phyloP scores from a whole-genome alignment of 2,329 filamentous ascomycete genomes.

The Pseudogymnoascus sp. region DNA sequence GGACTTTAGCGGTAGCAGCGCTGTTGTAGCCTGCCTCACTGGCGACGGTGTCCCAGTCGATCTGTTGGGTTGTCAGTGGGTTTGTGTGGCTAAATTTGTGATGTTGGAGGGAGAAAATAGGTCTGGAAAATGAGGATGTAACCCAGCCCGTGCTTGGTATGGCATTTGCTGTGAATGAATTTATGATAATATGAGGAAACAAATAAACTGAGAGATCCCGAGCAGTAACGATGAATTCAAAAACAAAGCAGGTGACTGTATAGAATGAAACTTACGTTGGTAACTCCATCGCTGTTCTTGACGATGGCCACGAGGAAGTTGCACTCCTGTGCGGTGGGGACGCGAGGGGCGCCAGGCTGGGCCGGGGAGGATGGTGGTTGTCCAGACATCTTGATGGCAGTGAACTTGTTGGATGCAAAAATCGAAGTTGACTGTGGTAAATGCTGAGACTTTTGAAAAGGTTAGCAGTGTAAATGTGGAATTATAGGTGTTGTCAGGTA shows the following conservation, averaged over 20 bases:
- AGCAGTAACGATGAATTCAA: background rate
- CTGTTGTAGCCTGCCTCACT: slow-evolving; percentile 36
- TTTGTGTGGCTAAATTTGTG: background rate
- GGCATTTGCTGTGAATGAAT: background rate
- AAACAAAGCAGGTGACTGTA: background rate
- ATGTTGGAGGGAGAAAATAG: background rate
- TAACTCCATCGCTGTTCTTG: slow-evolving; percentile 3
- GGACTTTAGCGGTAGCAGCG: slow-evolving; percentile 37
- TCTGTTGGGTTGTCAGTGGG: slow-evolving; percentile 10
- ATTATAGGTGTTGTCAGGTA: background rate
- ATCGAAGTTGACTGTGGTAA: background rate
- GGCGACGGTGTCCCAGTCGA: slow-evolving; percentile 42
- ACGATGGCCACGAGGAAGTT: background rate
- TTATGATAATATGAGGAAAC: no score
- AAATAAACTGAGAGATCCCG: background rate
- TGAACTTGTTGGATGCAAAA: background rate
- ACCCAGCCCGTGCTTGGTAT: background rate
- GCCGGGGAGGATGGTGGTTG: background rate
- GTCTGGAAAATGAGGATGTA: background rate
- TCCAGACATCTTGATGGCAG: background rate
- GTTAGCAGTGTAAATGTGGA: background rate
- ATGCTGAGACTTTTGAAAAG: background rate
- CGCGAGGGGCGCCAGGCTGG: background rate
- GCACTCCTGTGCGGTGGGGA: background rate
- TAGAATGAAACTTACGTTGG: background rate